Conservation (phyloP, 805 yeast species). For the Hagleromyces aurorensis region DNA sequence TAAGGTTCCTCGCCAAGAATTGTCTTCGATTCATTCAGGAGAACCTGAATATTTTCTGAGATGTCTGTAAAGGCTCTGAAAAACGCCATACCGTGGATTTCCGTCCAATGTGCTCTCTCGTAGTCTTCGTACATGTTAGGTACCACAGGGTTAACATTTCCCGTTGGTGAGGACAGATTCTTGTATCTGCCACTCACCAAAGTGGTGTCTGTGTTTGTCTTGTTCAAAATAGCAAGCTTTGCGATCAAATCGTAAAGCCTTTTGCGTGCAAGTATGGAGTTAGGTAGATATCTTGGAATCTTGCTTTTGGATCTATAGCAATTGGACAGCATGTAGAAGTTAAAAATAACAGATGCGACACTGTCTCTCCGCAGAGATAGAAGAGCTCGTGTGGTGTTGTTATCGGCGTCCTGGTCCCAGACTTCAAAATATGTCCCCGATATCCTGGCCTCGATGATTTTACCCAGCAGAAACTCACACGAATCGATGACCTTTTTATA, state of each 20-base stretch:
- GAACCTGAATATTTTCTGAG: slow-evolving; percentile 35
- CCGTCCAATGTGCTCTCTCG: slow-evolving; percentile 37
- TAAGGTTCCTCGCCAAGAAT: slow-evolving; percentile 37
- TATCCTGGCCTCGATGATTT: slow-evolving; percentile 41
- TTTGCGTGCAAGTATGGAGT: slow-evolving; percentile 37
- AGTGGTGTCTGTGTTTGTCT: not conserved
- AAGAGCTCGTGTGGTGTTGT: slow-evolving; percentile 33
- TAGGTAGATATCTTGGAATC: slow-evolving; percentile 40
- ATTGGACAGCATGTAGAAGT: slow-evolving; percentile 37
- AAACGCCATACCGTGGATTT: slow-evolving; percentile 43
- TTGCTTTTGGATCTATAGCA: slow-evolving; percentile 33
- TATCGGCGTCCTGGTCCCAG: slow-evolving; percentile 36
- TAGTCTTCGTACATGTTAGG: slow-evolving; percentile 2
- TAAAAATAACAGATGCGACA: slow-evolving; percentile 38
- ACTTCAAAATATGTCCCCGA: slow-evolving; percentile 41
- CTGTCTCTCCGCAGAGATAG: slow-evolving; percentile 40
- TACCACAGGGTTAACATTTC: not conserved
- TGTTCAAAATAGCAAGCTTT: slow-evolving; percentile 22
- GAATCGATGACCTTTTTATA: slow-evolving; percentile 32
- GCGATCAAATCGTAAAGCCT: slow-evolving; percentile 35
- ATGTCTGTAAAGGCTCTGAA: slow-evolving; percentile 41
- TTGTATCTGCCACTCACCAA: not conserved
- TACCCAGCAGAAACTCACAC: slow-evolving; percentile 36
- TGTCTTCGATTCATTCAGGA: slow-evolving; percentile 33
- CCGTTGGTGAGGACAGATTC: slow-evolving; percentile 1